Evolutionary conservation across 495 filamentous ascomycete genomes (phyloP).

Genomic region (Viridothelium virens): DNA sequence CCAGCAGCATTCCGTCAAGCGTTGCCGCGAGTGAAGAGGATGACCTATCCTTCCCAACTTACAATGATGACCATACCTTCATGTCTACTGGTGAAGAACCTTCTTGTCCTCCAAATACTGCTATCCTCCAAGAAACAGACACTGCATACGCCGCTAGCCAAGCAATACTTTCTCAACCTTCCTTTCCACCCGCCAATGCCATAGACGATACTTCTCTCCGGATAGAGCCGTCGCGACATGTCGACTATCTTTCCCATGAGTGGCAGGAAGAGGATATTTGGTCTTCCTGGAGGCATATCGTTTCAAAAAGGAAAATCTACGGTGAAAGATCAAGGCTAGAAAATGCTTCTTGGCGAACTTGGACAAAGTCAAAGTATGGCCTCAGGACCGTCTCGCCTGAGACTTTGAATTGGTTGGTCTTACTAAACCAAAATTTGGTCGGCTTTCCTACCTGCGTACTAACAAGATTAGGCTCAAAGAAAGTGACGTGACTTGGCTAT

Average conservation of each 20-base stretch:
- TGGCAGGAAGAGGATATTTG: conserved; percentile 98
- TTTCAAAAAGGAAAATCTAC: conserved; percentile 66
- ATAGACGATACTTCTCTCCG: conserved; percentile 78
- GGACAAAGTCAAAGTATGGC: conserved; percentile 82
- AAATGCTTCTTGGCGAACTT: conserved; percentile 98
- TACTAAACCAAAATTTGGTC: conserved; percentile 6
- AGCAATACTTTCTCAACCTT: conserved; percentile 17
- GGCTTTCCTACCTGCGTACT: conserved; percentile 15
- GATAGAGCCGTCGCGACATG: conserved; percentile 75
- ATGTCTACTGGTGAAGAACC: conserved; percentile 7
- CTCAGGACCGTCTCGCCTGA: conserved; percentile 82
- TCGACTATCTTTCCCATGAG: conserved; percentile 91
- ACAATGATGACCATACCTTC: conserved; percentile 17
- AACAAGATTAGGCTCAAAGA: conserved; percentile 73
- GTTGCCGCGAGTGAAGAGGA: conserved; percentile 5
- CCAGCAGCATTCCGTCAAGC: conserved; percentile 10
- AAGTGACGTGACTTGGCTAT: conserved; percentile 95
- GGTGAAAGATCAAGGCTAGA: conserved; percentile 76
- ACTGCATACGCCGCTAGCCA: no score
- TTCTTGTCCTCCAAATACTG: not conserved
- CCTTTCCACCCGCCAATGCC: conserved; percentile 39
- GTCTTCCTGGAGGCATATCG: conserved; percentile 92
- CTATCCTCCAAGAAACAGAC: no score
- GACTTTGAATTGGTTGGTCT: conserved; percentile 75
- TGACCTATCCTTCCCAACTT: conserved; percentile 16